phyloP scores from a whole-genome alignment of 2,329 filamentous ascomycete genomes.

The Fusarium palustre region DNA sequence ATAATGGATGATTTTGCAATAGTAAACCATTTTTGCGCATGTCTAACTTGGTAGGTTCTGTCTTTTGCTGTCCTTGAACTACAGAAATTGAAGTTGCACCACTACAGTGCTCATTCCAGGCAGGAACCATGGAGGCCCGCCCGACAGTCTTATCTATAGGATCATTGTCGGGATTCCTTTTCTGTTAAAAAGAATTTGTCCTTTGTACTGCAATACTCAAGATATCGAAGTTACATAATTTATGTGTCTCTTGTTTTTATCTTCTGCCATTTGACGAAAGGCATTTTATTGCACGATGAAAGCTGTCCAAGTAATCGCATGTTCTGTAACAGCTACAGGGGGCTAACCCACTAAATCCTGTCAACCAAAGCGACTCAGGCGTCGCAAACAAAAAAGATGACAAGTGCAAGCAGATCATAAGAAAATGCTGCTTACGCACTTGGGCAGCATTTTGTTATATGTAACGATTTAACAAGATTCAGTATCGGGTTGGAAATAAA shows the following conservation, averaged over 20 bases:
- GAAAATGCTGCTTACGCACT: neutral
- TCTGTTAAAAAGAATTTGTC: rapidly evolving
- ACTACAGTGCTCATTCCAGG: neutral
- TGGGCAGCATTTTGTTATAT: neutral
- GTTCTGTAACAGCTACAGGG: neutral
- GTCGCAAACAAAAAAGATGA: neutral
- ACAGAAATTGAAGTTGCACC: neutral
- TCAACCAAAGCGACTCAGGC: neutral
- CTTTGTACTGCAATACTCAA: neutral
- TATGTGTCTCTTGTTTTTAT: neutral
- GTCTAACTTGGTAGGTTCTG: neutral
- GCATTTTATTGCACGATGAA: neutral
- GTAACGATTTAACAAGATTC: neutral
- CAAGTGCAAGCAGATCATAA: neutral
- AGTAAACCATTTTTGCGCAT: neutral
- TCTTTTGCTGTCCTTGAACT: neutral
- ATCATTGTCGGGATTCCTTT: neutral
- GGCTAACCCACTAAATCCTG: neutral
- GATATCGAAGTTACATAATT: neutral
- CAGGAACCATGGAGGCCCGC: neutral
- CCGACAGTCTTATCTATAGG: neutral
- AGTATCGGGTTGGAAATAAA: rapidly evolving
- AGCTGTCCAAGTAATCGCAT: neutral
- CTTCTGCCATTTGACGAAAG: neutral
- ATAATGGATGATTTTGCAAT: neutral